Evolutionary conservation across 2,329 filamentous ascomycete genomes (phyloP).

Genomic region (Diaporthe citrichinensis): DNA sequence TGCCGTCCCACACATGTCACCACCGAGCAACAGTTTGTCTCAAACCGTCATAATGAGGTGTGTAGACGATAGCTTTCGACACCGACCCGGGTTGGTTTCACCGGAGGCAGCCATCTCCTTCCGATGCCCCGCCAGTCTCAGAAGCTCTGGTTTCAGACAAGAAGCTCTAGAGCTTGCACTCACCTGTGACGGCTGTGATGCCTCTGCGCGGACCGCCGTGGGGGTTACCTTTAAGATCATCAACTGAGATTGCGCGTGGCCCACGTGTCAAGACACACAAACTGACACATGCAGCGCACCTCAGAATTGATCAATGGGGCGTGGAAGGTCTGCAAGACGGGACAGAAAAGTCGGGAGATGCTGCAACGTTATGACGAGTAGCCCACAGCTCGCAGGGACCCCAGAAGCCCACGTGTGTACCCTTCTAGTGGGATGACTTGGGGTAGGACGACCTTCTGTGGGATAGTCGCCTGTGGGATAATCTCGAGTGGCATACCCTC

Average conservation of each 20-base stretch:
- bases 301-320: neutral
- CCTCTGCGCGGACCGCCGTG: conserved; percentile 11
- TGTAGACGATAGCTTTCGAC: conserved; percentile 3
- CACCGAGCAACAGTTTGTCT: neutral
- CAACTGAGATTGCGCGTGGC: neutral
- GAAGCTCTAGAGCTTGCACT: conserved; percentile 21
- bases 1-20: neutral
- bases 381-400: neutral
- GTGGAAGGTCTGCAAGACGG: neutral
- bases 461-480: neutral
- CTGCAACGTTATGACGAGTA: neutral
- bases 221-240: neutral
- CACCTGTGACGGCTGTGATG: conserved; percentile 6
- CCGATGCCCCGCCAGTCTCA: conserved; percentile 14
- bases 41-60: neutral
- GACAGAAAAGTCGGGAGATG: neutral
- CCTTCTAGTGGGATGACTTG: neutral
- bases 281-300: conserved; percentile 17
- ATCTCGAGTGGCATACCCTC: too few relatives aligned
- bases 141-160: conserved; percentile 27
- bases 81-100: conserved; percentile 8
- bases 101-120: conserved; percentile 25
- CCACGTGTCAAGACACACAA: conserved; percentile 12
- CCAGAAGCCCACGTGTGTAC: neutral
- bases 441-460: neutral